These are phyloP conservation scores for Sporothrix brunneoviolacea DNA, from an alignment of 2,329 filamentous ascomycete genomes.

Conservation along the genomic window DNA sequence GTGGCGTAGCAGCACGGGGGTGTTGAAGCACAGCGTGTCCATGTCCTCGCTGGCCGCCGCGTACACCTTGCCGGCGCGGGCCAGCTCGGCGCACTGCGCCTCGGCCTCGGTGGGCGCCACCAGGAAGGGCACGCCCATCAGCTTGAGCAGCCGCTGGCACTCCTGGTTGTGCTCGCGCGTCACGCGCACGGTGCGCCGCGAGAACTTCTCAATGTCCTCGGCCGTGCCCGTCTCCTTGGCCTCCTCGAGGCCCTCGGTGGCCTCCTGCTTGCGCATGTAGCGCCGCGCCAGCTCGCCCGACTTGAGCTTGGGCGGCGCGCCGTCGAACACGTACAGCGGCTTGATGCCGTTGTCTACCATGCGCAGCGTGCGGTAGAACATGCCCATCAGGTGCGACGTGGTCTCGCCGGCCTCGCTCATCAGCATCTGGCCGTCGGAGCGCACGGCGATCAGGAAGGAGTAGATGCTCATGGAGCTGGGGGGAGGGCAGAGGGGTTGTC, in stretches of 20 bases:
- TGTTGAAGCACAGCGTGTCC: conserved; percentile 94
- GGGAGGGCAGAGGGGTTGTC: conserved; percentile 38
- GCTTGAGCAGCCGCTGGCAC: conserved; percentile 79
- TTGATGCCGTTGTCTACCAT: conserved; percentile 99
- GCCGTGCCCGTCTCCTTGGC: conserved; percentile 96
- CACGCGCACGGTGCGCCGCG: conserved; percentile 82
- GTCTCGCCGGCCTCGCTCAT: conserved; percentile 94
- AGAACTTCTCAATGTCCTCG: conserved; percentile 97
- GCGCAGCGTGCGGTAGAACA: conserved; percentile 97
- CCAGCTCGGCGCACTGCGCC: conserved; percentile 88
- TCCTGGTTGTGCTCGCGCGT: conserved; percentile 96
- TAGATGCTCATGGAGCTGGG: conserved; percentile 96
- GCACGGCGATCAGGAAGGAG: conserved; percentile 95
- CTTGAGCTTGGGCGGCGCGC: conserved; percentile 93
- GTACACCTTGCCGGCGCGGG: conserved; percentile 88
- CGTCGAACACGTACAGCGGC: conserved; percentile 95
- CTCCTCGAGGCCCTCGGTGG: conserved; percentile 82
- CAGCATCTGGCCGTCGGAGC: conserved; percentile 92
- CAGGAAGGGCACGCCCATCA: conserved; percentile 96
- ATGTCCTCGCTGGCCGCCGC: conserved; percentile 97
- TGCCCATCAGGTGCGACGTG: conserved; percentile 96
- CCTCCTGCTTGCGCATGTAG: conserved; percentile 90
- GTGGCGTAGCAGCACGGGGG: conserved; percentile 84
- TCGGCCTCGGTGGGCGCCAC: conserved; percentile 95
- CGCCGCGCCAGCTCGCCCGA: conserved; percentile 94